Evolutionary conservation across 1,139 yeast genomes (phyloP).

Genomic region (Hemisphaericaspora lyxosophila): DNA sequence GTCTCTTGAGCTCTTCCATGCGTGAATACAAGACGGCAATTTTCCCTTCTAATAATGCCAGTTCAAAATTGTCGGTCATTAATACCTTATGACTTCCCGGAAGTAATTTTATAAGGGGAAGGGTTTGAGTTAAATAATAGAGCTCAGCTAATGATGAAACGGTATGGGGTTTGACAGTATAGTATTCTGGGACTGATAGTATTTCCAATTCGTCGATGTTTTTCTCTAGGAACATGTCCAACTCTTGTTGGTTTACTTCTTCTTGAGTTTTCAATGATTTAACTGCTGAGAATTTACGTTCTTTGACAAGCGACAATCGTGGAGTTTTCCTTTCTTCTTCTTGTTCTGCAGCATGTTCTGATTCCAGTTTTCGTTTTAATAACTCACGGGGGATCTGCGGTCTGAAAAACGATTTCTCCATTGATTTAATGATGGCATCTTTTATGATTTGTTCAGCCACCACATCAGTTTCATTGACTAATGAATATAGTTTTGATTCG

Average conservation of each 20-base stretch:
- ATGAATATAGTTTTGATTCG: slow-evolving; percentile 3
- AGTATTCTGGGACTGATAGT: slow-evolving; percentile 43
- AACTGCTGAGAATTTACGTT: slow-evolving; percentile 14
- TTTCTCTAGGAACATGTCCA: slow-evolving; percentile 24
- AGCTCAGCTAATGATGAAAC: slow-evolving; percentile 78
- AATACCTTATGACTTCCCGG: slow-evolving; percentile 86
- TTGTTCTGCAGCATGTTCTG: slow-evolving; percentile 8
- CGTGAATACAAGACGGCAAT: slow-evolving; percentile 89
- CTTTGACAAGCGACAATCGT: slow-evolving; percentile 3
- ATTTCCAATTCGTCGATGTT: slow-evolving; percentile 36
- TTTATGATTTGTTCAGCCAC: slow-evolving; percentile 12
- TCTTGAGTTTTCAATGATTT: slow-evolving; percentile 22
- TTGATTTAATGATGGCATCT: slow-evolving; percentile 13
- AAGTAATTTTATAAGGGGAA: slow-evolving; percentile 76
- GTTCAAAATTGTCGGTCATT: slow-evolving; percentile 80
- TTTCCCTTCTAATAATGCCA: slow-evolving; percentile 88
- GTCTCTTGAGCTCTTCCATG: slow-evolving; percentile 86
- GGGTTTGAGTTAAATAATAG: slow-evolving; percentile 81
- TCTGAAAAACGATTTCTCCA: slow-evolving; percentile 13
- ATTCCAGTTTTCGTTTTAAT: slow-evolving; percentile 10
- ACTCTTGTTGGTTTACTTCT: slow-evolving; percentile 22
- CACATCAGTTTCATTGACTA: slow-evolving; percentile 9
- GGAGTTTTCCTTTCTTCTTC: slow-evolving; percentile 7
- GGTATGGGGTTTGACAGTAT: slow-evolving; percentile 41
- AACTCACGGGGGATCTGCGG: slow-evolving; percentile 12